These are phyloP conservation scores for Trichomonas gallinae DNA, from an alignment of 208 protist genomes.

Conservation along the genomic window DNA sequence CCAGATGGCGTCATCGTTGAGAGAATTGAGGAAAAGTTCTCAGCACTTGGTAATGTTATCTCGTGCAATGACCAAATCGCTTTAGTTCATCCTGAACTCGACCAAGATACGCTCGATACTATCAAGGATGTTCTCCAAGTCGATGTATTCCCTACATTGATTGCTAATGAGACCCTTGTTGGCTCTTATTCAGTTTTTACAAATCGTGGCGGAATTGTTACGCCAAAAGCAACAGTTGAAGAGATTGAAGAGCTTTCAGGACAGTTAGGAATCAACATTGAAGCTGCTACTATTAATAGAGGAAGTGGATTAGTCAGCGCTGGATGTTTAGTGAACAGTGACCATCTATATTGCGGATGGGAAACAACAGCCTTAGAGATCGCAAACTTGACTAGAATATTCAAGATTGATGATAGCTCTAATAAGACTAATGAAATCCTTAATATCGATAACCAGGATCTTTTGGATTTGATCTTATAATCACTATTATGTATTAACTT, in stretches of 20 bases:
- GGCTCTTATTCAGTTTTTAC: constrained; percentile 87
- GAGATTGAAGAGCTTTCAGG: constrained; percentile 27
- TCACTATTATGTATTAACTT: too few relatives aligned
- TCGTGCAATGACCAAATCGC: constrained; percentile 98
- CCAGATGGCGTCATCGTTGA: constrained; percentile 70
- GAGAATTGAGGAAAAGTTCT: constrained; percentile 37
- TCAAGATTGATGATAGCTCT: background rate
- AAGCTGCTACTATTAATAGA: constrained; percentile 96
- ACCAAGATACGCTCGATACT: constrained; percentile 95
- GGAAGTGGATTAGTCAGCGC: constrained; percentile 70
- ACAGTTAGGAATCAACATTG: constrained; percentile 69
- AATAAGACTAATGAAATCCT: background rate
- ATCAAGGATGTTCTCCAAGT: constrained; percentile 82
- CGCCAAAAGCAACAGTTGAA: constrained; percentile 52
- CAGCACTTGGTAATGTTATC: constrained; percentile 91
- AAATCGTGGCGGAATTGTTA: constrained; percentile 93
- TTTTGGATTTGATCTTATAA: too few relatives aligned
- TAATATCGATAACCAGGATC: background rate
- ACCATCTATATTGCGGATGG: background rate
- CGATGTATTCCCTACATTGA: constrained; percentile 84
- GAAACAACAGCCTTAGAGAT: constrained; percentile 21
- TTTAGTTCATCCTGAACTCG: constrained; percentile 95
- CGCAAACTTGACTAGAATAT: constrained; percentile 6
- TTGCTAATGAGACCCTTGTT: constrained; percentile 88
- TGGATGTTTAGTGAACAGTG: constrained; percentile 41